These are phyloP conservation scores for Schoenoplectus tabernaemontani DNA, from an alignment of 202 grass and related monocot species.

Conservation along the genomic window DNA sequence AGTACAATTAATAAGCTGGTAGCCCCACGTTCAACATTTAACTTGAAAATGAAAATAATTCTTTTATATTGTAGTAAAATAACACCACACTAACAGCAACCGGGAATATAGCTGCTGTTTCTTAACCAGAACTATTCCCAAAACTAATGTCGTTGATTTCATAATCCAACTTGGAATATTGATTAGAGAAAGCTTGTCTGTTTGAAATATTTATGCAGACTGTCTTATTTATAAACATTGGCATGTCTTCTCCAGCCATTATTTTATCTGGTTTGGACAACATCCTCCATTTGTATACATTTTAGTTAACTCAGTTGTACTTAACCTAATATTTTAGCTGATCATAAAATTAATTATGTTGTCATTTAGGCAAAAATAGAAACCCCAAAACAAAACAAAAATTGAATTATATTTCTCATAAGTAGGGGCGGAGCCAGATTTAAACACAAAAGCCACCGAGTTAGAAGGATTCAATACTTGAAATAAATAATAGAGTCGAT, in stretches of 20 bases:
- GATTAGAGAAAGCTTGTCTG: neutral
- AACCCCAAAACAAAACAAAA: neutral
- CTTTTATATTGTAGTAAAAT: neutral
- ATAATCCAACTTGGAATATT: constrained; percentile 5
- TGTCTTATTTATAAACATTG: neutral
- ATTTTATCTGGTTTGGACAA: neutral
- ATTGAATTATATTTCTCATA: too few relatives aligned
- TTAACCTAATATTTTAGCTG: neutral
- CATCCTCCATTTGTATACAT: neutral
- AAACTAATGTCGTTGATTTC: neutral
- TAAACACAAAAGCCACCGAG: too few relatives aligned
- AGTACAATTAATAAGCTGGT: neutral
- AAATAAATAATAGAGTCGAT: too few relatives aligned
- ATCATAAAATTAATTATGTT: neutral
- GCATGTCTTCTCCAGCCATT: neutral
- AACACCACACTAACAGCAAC: neutral
- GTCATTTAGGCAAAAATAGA: neutral
- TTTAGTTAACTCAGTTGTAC: neutral
- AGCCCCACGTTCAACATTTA: too few relatives aligned
- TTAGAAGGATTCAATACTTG: too few relatives aligned
- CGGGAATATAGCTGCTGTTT: neutral
- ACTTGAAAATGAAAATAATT: neutral
- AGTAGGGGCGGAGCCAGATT: too few relatives aligned
- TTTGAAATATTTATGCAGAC: neutral
- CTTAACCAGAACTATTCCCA: neutral